Base-by-base conservation (phyloP, 192 early-diverging fungal species). In the Entophlyctis luteolus region DNA sequence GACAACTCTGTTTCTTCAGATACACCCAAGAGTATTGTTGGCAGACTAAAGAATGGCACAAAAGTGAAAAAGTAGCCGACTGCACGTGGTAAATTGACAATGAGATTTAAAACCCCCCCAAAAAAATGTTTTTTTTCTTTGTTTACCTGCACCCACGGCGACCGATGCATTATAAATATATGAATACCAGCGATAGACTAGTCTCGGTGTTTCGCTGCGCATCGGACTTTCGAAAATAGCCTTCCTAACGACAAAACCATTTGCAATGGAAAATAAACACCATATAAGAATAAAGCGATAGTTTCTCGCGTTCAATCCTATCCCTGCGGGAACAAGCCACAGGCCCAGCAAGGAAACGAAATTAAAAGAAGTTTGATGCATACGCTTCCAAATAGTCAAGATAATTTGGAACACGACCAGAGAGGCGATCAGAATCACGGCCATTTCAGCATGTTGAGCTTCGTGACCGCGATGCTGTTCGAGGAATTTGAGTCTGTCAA, bases 151-250 rank as follows among this genome's bases (percentile, higher is more conserved):
- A 4, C 79, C 79, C 0, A 83, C 55, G 8, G 63, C 39, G 37
- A 78, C 78, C 5, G 57, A 75, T 25, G 73, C 53, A 36, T 65
- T 63, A 60, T 78, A 80, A 18, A 79, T 59, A 49, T 71, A 66
- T 25, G 71, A 42, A 46, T 75, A 84, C 79, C 79, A 84, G 32
- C 59, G 60, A 55, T 79, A 84, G n/a, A 81, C 82, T 46, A 79
- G 45, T 53, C 68, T 53, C 36, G 82, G 82, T 1, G 82, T 84
- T 10, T 62, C 55, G 27, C 65, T 67, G 37, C 65, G 42, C 74
- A 84, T 72, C 2, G 82, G 78, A 22, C 27, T 62, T 58, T 78
- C 72, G 45, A 79, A 58, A 10, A 70, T 31, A 4, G 79, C 79
- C 37, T 54, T 20, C 45, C 59, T 31, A 33, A 81, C 68, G 23